A percentile compares a stretch with the other conserved stretches of the same genome.
phyloP scores from a whole-genome alignment of 2,329 filamentous ascomycete species.

The Colletotrichum sp. region DNA sequence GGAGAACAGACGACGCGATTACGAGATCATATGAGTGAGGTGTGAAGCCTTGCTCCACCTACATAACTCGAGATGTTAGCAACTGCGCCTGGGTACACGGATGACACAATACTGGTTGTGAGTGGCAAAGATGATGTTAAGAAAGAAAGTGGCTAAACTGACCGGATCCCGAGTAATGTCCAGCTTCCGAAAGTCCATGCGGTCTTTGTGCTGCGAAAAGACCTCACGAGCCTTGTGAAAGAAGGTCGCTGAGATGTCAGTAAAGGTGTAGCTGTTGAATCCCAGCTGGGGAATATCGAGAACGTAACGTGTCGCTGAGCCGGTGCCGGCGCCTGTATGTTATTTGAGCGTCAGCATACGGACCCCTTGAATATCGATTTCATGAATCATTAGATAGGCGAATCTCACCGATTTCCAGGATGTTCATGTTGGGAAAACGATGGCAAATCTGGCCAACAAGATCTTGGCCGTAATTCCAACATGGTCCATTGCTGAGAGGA shows the following conservation, averaged over 20 bases:
- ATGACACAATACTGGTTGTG: background rate
- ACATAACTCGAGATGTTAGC: background rate
- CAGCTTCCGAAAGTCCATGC: slow-evolving; percentile 23
- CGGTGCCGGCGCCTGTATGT: background rate
- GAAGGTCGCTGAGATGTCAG: slow-evolving; percentile 26
- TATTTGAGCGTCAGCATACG: background rate
- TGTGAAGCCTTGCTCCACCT: slow-evolving; percentile 30
- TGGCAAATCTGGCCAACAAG: background rate
- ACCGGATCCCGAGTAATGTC: slow-evolving; percentile 33
- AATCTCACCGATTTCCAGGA: background rate
- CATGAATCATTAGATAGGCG: background rate
- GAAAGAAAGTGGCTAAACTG: background rate
- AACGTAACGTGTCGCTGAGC: background rate
- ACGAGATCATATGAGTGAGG: slow-evolving; percentile 30
- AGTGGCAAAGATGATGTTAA: background rate
- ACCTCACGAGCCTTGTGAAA: slow-evolving; percentile 27
- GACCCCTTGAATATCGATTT: background rate
- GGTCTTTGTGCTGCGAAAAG: background rate
- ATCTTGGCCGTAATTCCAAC: background rate
- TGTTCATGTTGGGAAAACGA: background rate
- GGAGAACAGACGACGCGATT: slow-evolving; percentile 31
- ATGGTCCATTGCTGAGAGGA: background rate
- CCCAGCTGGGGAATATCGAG: background rate
- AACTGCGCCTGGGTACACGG: background rate
- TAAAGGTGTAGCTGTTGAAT: slow-evolving; percentile 26